phyloP scores from a whole-genome alignment of 139 green algal species.

The Asterochloris sp. region DNA sequence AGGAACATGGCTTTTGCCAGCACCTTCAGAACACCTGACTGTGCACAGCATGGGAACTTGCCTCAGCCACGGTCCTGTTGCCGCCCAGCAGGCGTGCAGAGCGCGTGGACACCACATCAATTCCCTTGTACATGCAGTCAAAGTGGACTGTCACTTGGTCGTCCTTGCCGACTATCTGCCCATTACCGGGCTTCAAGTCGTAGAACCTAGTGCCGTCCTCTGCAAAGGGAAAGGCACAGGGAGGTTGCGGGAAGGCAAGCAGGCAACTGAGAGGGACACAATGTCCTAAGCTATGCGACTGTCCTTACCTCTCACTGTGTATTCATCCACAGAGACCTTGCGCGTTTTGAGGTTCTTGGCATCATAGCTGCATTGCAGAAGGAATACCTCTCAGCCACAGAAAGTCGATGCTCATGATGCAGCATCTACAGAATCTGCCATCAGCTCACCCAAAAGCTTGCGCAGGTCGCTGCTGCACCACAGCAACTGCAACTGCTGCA shows the following conservation, averaged over 20 bases:
- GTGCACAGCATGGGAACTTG: constrained; percentile 25
- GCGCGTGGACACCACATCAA: constrained; percentile 84
- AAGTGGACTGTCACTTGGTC: constrained; percentile 81
- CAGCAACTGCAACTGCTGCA: too few species aligned
- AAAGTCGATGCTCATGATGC: background rate
- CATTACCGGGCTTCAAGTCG: constrained; percentile 63
- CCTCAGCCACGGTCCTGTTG: constrained; percentile 89
- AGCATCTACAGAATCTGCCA: background rate
- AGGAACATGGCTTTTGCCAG: background rate
- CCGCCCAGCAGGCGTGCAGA: constrained; percentile 79
- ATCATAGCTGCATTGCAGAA: constrained; percentile 41
- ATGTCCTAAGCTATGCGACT: background rate
- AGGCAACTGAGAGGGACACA: background rate
- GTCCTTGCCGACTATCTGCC: constrained; percentile 43
- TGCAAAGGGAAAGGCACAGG: constrained; percentile 12
- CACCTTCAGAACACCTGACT: background rate
- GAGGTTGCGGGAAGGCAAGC: background rate
- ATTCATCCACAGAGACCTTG: constrained; percentile 57
- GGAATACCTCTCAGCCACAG: background rate
- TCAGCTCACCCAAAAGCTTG: background rate
- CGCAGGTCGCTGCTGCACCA: background rate
- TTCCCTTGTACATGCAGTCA: constrained; percentile 78
- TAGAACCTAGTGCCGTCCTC: constrained; percentile 62
- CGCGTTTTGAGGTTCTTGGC: constrained; percentile 78
- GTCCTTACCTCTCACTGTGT: constrained; percentile 19